phyloP scores from a whole-genome alignment of 345 rosid species.

The Pugionium cornutum region DNA sequence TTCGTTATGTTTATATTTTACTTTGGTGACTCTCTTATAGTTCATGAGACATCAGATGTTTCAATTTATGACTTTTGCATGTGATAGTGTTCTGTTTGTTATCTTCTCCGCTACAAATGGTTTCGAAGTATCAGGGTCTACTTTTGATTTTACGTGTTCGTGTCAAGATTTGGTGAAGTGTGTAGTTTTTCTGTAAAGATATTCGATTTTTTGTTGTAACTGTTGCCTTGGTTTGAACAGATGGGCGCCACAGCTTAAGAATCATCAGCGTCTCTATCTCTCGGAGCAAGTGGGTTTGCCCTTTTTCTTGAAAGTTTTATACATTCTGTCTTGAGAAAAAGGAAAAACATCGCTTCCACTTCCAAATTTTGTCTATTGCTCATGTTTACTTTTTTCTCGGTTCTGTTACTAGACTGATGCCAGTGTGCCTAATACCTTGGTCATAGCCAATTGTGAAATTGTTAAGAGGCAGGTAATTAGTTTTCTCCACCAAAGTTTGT shows the following conservation, averaged over 20 bases:
- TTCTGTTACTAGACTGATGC: slow-evolving; percentile 71
- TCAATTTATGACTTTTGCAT: background rate
- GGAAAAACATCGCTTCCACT: background rate
- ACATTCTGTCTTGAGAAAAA: background rate
- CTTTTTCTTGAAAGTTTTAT: slow-evolving; percentile 2
- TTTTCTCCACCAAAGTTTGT: slow-evolving; percentile 1
- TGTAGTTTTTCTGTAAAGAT: slow-evolving; percentile 13
- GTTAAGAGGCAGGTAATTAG: slow-evolving; percentile 65
- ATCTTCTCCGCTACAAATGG: slow-evolving; percentile 2
- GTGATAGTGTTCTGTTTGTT: slow-evolving; percentile 10
- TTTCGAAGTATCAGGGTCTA: background rate
- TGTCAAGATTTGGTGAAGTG: background rate
- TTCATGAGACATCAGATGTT: background rate
- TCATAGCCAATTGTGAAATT: slow-evolving; percentile 82
- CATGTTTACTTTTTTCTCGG: background rate
- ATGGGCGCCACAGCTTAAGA: slow-evolving; percentile 30
- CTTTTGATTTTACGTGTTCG: background rate
- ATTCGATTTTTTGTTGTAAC: slow-evolving; percentile 1
- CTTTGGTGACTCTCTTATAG: slow-evolving; percentile 1
- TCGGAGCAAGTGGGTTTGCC: slow-evolving; percentile 31
- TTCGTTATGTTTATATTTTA: background rate
- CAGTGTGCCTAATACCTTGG: slow-evolving; percentile 88
- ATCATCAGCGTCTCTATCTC: slow-evolving; percentile 30
- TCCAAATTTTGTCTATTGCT: background rate
- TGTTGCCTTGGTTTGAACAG: slow-evolving; percentile 15